Evolutionary conservation across 116 monocot species (phyloP).

Genomic region (Trichopus zeylanicus): DNA sequence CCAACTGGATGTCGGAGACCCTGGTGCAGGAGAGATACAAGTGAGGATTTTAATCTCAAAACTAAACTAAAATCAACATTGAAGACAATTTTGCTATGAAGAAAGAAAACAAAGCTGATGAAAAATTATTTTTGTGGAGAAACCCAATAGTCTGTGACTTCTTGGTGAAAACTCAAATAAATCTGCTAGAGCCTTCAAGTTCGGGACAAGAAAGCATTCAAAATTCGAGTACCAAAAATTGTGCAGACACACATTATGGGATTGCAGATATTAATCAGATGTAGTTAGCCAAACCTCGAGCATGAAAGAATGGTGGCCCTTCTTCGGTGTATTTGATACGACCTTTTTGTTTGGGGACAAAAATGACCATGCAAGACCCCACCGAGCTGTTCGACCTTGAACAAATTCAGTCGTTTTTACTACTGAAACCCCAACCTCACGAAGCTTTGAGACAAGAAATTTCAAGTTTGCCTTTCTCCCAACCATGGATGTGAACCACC

Average conservation of each 20-base stretch:
- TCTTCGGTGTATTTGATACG: conserved; percentile 24
- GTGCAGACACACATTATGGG: too few relatives aligned
- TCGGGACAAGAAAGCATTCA: too few relatives aligned
- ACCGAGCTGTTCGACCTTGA: conserved; percentile 85
- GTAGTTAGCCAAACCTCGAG: conserved; percentile 51
- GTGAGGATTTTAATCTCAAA: too few relatives aligned
- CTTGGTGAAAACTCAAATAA: too few relatives aligned
- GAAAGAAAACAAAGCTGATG: too few relatives aligned
- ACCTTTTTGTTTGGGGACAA: conserved; percentile 49
- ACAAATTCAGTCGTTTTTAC: conserved; percentile 96
- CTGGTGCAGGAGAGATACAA: conserved; percentile 22
- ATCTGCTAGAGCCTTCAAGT: too few relatives aligned
- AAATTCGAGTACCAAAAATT: too few relatives aligned
- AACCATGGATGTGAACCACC: conserved; percentile 98
- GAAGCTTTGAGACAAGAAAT: conserved; percentile 64
- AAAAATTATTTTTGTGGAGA: too few relatives aligned
- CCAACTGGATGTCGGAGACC: conserved; percentile 57
- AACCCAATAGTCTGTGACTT: too few relatives aligned
- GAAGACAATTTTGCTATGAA: too few relatives aligned
- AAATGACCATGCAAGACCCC: conserved; percentile 99
- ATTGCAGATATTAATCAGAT: too few relatives aligned
- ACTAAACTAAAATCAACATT: too few relatives aligned
- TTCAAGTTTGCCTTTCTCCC: conserved; percentile 85
- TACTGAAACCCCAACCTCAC: conserved; percentile 58
- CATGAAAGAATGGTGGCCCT: conserved; percentile 56